Evolutionary conservation across 2,329 filamentous ascomycete genomes (phyloP).

Genomic region (Trichoderma sp.): DNA sequence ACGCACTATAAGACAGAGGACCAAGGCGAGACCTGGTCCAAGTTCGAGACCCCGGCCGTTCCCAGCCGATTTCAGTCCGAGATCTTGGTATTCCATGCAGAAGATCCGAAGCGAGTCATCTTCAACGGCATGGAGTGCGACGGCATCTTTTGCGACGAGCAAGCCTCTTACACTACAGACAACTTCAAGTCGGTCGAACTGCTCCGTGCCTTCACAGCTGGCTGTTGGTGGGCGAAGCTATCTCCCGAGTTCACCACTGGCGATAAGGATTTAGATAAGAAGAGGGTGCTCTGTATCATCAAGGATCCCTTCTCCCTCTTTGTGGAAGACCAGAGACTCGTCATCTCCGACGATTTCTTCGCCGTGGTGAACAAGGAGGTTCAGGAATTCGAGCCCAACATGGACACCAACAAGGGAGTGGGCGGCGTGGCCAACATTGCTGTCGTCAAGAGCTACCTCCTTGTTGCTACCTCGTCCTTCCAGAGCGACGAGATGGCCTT

Average conservation of each 20-base stretch:
- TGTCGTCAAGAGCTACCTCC: slow-evolving; percentile 78
- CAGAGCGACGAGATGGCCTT: slow-evolving; percentile 88
- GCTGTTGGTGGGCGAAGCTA: slow-evolving; percentile 85
- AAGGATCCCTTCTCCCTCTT: slow-evolving; percentile 68
- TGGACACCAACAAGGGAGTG: slow-evolving; percentile 71
- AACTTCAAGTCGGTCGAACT: slow-evolving; percentile 71
- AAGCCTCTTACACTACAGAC: slow-evolving; percentile 74
- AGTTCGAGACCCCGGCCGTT: slow-evolving; percentile 62
- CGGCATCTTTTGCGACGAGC: slow-evolving; percentile 60
- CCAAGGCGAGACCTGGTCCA: slow-evolving; percentile 74
- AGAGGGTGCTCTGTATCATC: slow-evolving; percentile 78
- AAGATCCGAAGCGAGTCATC: slow-evolving; percentile 79
- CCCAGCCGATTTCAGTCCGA: slow-evolving; percentile 52
- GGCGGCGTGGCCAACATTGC: slow-evolving; percentile 79
- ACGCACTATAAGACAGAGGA: slow-evolving; percentile 83
- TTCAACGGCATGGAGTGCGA: slow-evolving; percentile 73
- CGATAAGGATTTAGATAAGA: slow-evolving; percentile 60
- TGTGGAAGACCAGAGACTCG: slow-evolving; percentile 71
- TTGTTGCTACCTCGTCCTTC: slow-evolving; percentile 76
- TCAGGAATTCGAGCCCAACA: slow-evolving; percentile 69
- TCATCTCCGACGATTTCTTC: slow-evolving; percentile 85
- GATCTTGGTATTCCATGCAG: slow-evolving; percentile 74
- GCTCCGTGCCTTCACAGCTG: slow-evolving; percentile 65
- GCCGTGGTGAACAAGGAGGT: slow-evolving; percentile 45
- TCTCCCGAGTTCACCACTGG: slow-evolving; percentile 71